Base-by-base conservation (phyloP, 2,329 filamentous ascomycete genomes). In the Paracamarosporium sp. region DNA sequence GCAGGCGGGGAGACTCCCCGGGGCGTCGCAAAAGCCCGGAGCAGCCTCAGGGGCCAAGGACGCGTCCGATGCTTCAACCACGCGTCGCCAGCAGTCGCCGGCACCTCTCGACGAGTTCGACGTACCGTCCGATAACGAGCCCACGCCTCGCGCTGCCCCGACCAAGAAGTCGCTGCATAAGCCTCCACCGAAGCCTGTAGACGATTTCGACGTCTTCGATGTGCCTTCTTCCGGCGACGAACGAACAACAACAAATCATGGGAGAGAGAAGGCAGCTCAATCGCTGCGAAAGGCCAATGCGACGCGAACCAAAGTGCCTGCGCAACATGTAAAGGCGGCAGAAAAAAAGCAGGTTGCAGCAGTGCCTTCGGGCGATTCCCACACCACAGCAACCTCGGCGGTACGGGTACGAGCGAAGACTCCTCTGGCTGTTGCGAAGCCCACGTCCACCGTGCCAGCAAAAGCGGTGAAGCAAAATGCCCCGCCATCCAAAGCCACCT, bases 101-200 rank as follows among this genome's bases (percentile, higher is more conserved):
- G 41, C 54, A 8, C 50, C 59, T 20, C 46, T 41, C 24, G 69
- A 73, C 45, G 64, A 78, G 17, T 82, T 80, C 63, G 80, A 82
- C 59, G 73, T 82, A 20, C 79, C 80, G 4, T 76, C 72, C 12
- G 74, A 76, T 8, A 68, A 76, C 45, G 70, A 74, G 15, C 62
- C 68, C 33, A 40, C 46, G 15, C 27, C 59, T 11, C 56, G 38
- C 11, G 31, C 53, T 13, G 51, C 17, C 28, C 50, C 24, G 41
- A 31, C 6, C 38, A 60, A 27, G 27, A 44, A 30, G 44, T 31
- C 31, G 17, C 15, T 17, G 27, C 48, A 38, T 22, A 51, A 51
- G 27, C 25, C 35, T 51, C 6, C 25, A 24, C 24, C 36, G 27
- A 51, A 41, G 36, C 35, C 48, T 30, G 11, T 25, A 35, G 47